Evolutionary conservation across 352 stramenopile species (phyloP).

Genomic region (Phytophthora megakarya): DNA sequence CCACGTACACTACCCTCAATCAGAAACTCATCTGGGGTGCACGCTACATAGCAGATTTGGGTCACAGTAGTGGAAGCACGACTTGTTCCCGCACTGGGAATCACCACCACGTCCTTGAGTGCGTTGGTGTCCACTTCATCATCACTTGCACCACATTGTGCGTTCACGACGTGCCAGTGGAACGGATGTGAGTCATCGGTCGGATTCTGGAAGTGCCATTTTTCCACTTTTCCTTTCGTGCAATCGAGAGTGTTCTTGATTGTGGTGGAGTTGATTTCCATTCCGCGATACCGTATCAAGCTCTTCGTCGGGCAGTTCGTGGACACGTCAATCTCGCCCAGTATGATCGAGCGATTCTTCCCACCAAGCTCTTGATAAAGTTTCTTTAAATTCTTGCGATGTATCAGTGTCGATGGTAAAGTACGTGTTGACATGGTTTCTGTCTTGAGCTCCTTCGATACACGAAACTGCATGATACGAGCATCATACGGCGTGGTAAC

Average conservation of each 20-base stretch:
- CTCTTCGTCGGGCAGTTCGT: conserved; percentile 44
- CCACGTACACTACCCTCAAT: conserved; percentile 53
- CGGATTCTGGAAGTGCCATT: conserved; percentile 82
- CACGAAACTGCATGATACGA: conserved; percentile 59
- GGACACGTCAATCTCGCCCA: conserved; percentile 61
- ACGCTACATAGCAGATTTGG: conserved; percentile 79
- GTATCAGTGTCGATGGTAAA: conserved; percentile 44
- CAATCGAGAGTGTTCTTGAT: conserved; percentile 56
- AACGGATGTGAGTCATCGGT: conserved; percentile 78
- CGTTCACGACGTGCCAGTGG: conserved; percentile 80
- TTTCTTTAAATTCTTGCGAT: conserved; percentile 58
- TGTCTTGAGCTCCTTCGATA: conserved; percentile 45
- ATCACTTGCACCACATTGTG: conserved; percentile 68
- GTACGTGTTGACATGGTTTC: conserved; percentile 40
- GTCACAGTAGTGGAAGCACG: conserved; percentile 48
- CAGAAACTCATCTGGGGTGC: conserved; percentile 71
- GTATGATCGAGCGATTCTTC: conserved; percentile 55
- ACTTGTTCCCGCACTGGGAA: conserved; percentile 55
- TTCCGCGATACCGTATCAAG: conserved; percentile 57
- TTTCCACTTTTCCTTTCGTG: conserved; percentile 76
- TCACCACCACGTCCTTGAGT: conserved; percentile 78
- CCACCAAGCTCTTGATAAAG: conserved; percentile 49
- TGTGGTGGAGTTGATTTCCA: conserved; percentile 59
- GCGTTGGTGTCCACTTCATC: conserved; percentile 68
- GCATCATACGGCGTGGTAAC: conserved; percentile 54